These are phyloP conservation scores for Apiotrichum sp. DNA, from an alignment of 1,284 basidiomycete genomes.

Conservation along the genomic window DNA sequence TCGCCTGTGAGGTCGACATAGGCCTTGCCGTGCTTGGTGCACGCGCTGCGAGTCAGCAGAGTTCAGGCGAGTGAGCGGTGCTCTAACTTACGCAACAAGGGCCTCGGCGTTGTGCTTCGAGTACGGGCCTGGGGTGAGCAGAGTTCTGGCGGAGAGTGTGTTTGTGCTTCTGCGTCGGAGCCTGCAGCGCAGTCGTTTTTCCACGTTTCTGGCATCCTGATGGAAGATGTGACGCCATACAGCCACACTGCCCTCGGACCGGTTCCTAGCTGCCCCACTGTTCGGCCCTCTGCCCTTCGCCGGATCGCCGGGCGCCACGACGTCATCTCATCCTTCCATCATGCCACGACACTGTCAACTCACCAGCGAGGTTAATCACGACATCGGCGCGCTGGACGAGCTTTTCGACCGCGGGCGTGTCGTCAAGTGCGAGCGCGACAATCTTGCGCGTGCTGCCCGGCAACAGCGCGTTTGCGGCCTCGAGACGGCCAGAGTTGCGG, in stretches of 20 bases:
- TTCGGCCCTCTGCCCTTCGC: too few relatives aligned
- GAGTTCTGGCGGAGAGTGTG: neutral
- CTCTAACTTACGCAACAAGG: slow-evolving; percentile 24
- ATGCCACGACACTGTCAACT: slow-evolving; percentile 1
- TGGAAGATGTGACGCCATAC: too few relatives aligned
- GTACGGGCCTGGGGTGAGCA: slow-evolving; percentile 29
- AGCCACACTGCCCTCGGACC: too few relatives aligned
- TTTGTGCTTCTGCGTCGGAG: neutral
- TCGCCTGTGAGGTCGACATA: slow-evolving; percentile 64
- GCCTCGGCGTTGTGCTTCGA: slow-evolving; percentile 31
- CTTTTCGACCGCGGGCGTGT: slow-evolving; percentile 24
- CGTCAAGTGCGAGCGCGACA: slow-evolving; percentile 23
- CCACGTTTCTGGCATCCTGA: neutral
- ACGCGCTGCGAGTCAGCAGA: slow-evolving; percentile 47
- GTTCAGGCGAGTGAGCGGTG: neutral
- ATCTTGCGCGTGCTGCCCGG: slow-evolving; percentile 14
- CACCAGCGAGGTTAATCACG: slow-evolving; percentile 38
- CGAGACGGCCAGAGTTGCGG: slow-evolving; percentile 31
- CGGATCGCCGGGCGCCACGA: too few relatives aligned
- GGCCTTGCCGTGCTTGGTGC: slow-evolving; percentile 54
- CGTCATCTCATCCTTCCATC: too few relatives aligned
- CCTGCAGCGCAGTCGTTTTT: too few relatives aligned
- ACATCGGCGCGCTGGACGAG: slow-evolving; percentile 30
- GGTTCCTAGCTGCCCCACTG: too few relatives aligned
- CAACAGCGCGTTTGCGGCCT: slow-evolving; percentile 20